Evolutionary conservation across 768 basidiomycete species (phyloP).

Genomic region (Suillus paluster): DNA sequence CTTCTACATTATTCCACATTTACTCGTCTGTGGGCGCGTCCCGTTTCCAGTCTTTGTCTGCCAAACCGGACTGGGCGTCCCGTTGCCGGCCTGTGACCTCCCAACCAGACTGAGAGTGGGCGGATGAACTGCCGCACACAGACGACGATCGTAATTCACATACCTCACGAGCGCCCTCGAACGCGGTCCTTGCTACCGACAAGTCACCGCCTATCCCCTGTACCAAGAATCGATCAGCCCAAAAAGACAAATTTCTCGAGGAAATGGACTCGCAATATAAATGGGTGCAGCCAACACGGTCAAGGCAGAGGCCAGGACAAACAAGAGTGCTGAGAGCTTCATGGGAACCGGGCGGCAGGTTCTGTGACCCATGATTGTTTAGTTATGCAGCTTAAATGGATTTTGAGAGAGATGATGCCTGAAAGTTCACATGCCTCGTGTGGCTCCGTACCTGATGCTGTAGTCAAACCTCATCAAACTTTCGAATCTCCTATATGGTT

Average conservation of each 20-base stretch:
- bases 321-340: constrained; percentile 9
- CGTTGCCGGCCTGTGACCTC: too few species aligned
- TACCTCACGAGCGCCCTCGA: neutral
- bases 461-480: neutral
- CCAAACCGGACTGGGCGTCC: too few species aligned
- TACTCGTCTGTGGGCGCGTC: constrained; percentile 12
- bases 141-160: neutral
- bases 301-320: constrained; percentile 2
- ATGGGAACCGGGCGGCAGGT: neutral
- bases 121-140: neutral
- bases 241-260: neutral
- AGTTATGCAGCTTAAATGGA: neutral
- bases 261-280: constrained; percentile 1
- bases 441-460: constrained; percentile 10
- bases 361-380: neutral
- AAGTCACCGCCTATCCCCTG: neutral
- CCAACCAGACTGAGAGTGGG: too few species aligned
- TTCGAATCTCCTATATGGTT: neutral
- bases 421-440: constrained; percentile 10
- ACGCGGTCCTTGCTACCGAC: neutral
- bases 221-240: neutral
- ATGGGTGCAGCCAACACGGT: constrained; percentile 4
- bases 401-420: constrained; percentile 4
- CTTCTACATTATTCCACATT: too few species aligned
- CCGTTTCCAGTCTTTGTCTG: too few species aligned